phyloP scores from a whole-genome alignment of 2,329 filamentous ascomycete genomes.

The Pyricularia grisea region DNA sequence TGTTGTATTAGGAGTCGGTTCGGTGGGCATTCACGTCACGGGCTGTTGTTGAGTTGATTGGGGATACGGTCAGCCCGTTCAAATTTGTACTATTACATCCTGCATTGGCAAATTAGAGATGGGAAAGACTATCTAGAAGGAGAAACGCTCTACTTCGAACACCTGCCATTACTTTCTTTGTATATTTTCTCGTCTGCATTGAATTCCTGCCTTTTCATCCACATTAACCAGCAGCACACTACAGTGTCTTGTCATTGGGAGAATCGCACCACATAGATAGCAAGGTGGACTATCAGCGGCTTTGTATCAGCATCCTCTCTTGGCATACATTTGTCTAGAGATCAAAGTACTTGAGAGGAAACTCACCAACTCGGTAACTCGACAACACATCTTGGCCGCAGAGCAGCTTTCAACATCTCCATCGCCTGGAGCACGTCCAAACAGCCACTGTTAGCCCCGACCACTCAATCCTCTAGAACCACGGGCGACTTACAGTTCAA shows the following conservation, averaged over 20 bases:
- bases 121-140: background rate
- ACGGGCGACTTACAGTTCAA: constrained; percentile 16
- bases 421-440: constrained; percentile 12
- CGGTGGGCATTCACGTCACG: background rate
- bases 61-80: background rate
- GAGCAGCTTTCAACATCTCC: constrained; percentile 14
- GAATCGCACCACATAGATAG: constrained; percentile 19
- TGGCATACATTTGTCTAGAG: too few relatives aligned
- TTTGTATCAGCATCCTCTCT: background rate
- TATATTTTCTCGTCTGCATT: background rate
- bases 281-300: constrained; percentile 17
- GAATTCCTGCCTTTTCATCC: background rate
- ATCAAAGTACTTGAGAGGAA: background rate
- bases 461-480: background rate
- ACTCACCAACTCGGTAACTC: constrained; percentile 21
- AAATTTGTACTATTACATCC: background rate
- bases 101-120: background rate
- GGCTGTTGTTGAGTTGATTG: background rate
- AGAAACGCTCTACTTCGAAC: background rate
- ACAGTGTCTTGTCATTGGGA: background rate
- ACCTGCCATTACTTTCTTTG: background rate
- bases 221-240: background rate
- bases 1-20: background rate
- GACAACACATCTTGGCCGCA: constrained; percentile 21
- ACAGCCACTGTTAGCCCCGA: background rate